Base-by-base conservation (phyloP, 2,329 filamentous ascomycete genomes). In the Aspergillus fructus region DNA sequence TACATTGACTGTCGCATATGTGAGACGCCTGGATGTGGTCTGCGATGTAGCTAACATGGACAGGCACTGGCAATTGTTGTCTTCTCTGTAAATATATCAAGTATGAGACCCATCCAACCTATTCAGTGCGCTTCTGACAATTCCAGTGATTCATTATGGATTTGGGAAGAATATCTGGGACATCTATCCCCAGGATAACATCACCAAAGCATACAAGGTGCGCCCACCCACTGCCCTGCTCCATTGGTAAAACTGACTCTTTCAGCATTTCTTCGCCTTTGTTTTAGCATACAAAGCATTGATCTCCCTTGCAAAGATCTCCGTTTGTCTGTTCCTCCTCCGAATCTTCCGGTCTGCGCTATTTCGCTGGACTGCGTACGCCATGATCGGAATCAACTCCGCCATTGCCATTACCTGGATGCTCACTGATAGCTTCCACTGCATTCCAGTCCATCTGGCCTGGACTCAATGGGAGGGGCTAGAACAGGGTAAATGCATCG, bases 301-400 rank as follows among this genome's bases (percentile, higher is more conserved):
- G 17, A 66, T 66, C 33, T 66, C 64, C 5, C 64, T 66, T 3
- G 61, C 60, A 9, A 66, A 66, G 39, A 67, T 67, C 21, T 67
- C 65, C 11, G 64, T 67, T 5, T 63, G 64, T 39, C 61, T 67
- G 3, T 67, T 67, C 52, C 52, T 67, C 3, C 56, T 66, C 8
- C 62, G 64, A 19, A 67, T 67, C 41, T 67, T 67, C 53, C 57
- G 62, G 23, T 58, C 63, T 0, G 34, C 42, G 15, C 11, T 53
- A 2, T 66, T 67, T 55, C 63, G 64, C 37, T 56, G 55, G 3
- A 56, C 49, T 8, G 60, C 58, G 2, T 65, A 64, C 45, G 53
- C 30, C 3, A 61, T 67, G 17, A 65, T 67, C 23, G 62, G 15
- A 3, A 21, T 67, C 13, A 67, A 66, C 37, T 17, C 49, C 11